Evolutionary conservation across 148 eudicot genomes (phyloP).

Genomic region (Nepenthes mirabilis): DNA sequence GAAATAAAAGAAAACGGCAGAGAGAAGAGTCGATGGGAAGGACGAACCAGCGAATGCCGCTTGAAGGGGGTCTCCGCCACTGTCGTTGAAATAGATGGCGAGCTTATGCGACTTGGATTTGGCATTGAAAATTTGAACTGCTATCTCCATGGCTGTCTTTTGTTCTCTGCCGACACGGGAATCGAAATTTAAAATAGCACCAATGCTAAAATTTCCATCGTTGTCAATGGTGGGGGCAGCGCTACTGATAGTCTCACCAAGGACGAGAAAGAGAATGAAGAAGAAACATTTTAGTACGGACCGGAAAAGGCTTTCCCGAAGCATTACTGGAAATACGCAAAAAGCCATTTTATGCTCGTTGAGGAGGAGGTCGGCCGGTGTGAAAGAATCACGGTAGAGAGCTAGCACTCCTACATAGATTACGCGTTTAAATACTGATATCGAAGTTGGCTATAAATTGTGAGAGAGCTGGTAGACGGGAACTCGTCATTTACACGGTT

Average conservation of each 20-base stretch:
- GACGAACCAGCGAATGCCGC: slow-evolving; percentile 4
- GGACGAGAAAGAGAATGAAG: neutral
- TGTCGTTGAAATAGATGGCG: neutral
- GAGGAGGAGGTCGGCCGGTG: no score
- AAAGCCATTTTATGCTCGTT: no score
- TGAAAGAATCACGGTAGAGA: no score
- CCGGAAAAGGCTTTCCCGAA: neutral
- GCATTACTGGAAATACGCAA: no score
- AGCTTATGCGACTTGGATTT: slow-evolving; percentile 1
- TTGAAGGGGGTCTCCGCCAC: slow-evolving; percentile 3
- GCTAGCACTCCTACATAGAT: no score
- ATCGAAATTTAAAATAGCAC: slow-evolving; percentile 1
- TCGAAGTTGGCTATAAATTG: no score
- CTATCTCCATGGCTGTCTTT: slow-evolving; percentile 9
- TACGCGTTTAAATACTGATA: no score
- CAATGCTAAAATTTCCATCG: neutral
- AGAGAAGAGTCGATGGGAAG: neutral
- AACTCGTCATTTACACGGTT: no score
- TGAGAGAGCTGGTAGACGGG: no score
- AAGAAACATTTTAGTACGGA: neutral
- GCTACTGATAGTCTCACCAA: neutral
- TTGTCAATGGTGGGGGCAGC: neutral
- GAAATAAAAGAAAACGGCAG: no score
- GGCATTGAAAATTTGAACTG: slow-evolving; percentile 3
- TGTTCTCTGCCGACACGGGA: slow-evolving; percentile 7